Evolutionary conservation across 306 rosid genomes (phyloP), one percentile per base, ranked within the genome.

Genomic region (Cucurbita maxima): DNA sequence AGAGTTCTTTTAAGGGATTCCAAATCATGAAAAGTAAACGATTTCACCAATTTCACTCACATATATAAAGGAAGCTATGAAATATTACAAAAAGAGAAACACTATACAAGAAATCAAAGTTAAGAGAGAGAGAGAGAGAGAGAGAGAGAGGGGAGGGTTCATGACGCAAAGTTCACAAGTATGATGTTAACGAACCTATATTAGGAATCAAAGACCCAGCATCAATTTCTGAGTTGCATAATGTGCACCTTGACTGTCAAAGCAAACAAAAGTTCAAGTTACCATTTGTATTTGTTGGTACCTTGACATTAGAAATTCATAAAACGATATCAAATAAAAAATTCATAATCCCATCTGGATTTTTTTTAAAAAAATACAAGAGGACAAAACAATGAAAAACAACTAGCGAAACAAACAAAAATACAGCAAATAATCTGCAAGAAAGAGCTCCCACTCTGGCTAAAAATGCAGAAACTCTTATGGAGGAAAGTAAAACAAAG

Each of bases 181-280:
- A 40, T 75, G 71, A 72, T 44, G 57, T 59, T 13, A 69, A 34
- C 63, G 81, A 56, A 83, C 97, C 99, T 79, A 73, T 85, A 85
- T 94, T 91, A 70, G 99, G 96, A 80, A 86, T 82, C 84, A 89
- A 74, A 73, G 97, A 78, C 75, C 89, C 79, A 13, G 87, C 78
- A 78, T 91, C 96, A 76, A 94, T 81, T 81, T 91, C 97, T 69
- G 83, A 81, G 82, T 79, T 85, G 89, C 99, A 94, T 73, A 89
- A 80, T 75, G 96, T 74, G 81, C 97, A 94, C 83, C 96, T 91
- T 69, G 97, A 85, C 99, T 91, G 98, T 74, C 59, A 83, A 15
- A 45, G 68, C 69, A 80, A 90, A 89, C 84, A 87, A 82, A 66
- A 84, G 81, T 44, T 77, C 73, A 75, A 80, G 82, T 83, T 82